Base-by-base conservation (phyloP, 768 basidiomycete genomes). In the Termitomyces sp. region DNA sequence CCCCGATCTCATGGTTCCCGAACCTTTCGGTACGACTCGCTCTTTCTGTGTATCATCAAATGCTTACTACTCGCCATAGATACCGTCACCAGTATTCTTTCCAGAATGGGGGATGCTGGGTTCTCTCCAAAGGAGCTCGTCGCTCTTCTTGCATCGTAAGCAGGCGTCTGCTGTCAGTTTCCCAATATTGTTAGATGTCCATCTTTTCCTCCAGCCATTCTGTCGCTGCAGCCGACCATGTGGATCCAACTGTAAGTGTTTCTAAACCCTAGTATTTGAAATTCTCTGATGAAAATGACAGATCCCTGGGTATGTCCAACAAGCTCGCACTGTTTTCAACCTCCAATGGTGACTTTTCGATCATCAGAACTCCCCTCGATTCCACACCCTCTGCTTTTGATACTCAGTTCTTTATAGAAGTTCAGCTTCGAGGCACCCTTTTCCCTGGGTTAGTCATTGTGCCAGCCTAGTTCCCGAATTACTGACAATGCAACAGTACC, bases 111-210 rank as follows among this genome's bases (percentile, higher is more conserved):
- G 40, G 50, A 51, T 29, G 50, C 50, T 11, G 50, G 50, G 4
- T n/a, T 51, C 37, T 14, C 50, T 12, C 37, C 50, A 14, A 19
- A 12, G 1, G 50, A 51, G 12, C 5, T 40, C 9, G 37, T 51
- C 25, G 37, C 50, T 12, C 50, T 51, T 23, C 50, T 51, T 40
- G 37, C 50, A 51, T 51, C 50, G 37, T 51, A 29, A 40, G 50
- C 21, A 37, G 4, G 25, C 25, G 17, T 27, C 37, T 19, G 9
- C 8, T 6, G 10, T n/a, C 49, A 17, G 4, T 17, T 10, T 11
- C 10, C 12, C 35, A n/a, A 1, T 23, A n/a, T n/a, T n/a, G 5
- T 17, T 12, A 9, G 1, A 23, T 38, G 4, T 11, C 17, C 10
- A 27, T 38, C 35, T 27, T 38, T 48, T 16, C 6, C 2, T 27